Base-by-base conservation (phyloP, 331 rosid species). In the Erythrophleum ivorense region DNA sequence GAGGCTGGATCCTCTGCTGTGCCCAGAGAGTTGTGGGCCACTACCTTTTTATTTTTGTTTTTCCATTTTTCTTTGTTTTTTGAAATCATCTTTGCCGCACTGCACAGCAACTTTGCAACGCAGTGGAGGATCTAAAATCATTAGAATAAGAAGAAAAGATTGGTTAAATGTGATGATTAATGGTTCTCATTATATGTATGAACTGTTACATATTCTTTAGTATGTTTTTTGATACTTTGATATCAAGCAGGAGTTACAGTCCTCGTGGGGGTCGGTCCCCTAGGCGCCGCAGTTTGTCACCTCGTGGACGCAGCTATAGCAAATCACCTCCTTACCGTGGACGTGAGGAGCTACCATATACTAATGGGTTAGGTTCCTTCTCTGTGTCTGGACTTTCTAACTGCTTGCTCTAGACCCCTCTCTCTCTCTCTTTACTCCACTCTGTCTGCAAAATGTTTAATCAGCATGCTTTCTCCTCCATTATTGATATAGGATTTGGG, bases 191-290 rank as follows among this genome's bases (percentile, higher is more conserved):
- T 18, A 19, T 15, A 18, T 21, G 36, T 70, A 46, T 12, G 1
- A 18, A 80, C 36, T 57, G 33, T 21, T 65, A 43, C 14, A 15
- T 0, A 41, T 68, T 55, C 24, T 49, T 36, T 33, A 9, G 9
- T 24, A 13, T n/a, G 41, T 52, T 73, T 73, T 41, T 81, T 88
- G 63, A 85, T 15, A 15, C 43, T 54, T 73, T 71, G 19, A 52
- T 80, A 40, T 86, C 50, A 76, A 81, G 13, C 85, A 91, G 93
- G 90, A 89, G 94, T 84, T 88, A 83, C 81, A 92, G 97, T 84
- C 95, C 97, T n/a, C 91, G 80, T 55, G 92, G 82, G 43, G 92
- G 91, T 69, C 85, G 91, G 40, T 92, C 97, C 21, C 95, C 94
- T 9, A 86, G 84, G 77, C 95, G 94, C 57, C 93, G 90, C 66